Evolutionary conservation across 2,329 filamentous ascomycete species (phyloP), one percentile per base, ranked within the genome.

Genomic region (Stagonosporopsis tanaceti): DNA sequence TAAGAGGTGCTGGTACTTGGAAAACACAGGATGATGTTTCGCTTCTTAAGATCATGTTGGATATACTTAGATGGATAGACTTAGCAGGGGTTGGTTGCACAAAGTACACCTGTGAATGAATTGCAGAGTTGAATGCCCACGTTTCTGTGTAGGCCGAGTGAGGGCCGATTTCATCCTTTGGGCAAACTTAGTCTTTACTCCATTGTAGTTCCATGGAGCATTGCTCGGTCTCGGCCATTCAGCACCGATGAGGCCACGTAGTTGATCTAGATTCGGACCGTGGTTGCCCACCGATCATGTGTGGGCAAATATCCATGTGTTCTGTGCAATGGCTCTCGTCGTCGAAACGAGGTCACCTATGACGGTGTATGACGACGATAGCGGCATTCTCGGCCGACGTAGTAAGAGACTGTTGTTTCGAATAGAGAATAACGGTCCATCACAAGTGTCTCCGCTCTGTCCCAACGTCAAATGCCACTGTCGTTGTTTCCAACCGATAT

Each of bases 401-500:
- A 47, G 17, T 42, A 17, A 25, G 37, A 32, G 24, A 22, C 37
- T 47, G 28, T 28, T 34, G 53, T 57, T 57, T 57, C 53, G 42
- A 38, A 51, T 56, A 51, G 24, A 56, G 12, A 41, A 39, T 3
- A 46, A 51, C 9, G 53, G 47, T 47, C 47, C 40, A 40, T 47
- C 3, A 15, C 14, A 30, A 35, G 8, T n/a, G 14, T 14, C n/a
- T 9, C 37, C 27, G 30, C 42, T 14, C 20, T 39, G 22, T 17
- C 11, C 11, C n/a, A 44, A 47, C 42, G 6, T 38, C 37, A 41
- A 40, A 28, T 37, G 14, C 17, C 28, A 12, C 17, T 28, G 6
- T 20, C 22, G 6, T 17, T 24, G 37, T 38, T 35, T 14, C 50
- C 37, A 11, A 38, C 17, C 30, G 28, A 57, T 34, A 30, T 47